phyloP scores from a whole-genome alignment of 306 rosid genomes.

The Medicago arabica region DNA sequence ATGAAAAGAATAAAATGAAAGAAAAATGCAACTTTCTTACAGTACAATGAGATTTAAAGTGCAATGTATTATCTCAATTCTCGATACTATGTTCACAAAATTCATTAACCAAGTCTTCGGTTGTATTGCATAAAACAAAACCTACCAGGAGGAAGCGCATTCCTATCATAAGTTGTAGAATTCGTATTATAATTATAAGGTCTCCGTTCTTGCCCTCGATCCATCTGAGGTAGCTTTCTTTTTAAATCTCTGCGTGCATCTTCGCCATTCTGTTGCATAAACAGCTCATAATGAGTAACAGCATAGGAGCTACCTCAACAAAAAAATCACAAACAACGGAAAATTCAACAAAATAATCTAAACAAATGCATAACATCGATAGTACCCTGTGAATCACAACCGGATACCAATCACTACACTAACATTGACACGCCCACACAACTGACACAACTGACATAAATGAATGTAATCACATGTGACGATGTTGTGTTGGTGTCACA shows the following conservation, averaged over 20 bases:
- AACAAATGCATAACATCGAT: too few relatives aligned
- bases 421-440: too few relatives aligned
- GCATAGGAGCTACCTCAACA: constrained; percentile 8
- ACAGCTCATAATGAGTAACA: constrained; percentile 43
- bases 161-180: constrained; percentile 56
- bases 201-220: constrained; percentile 59
- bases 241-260: constrained; percentile 69
- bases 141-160: constrained; percentile 80
- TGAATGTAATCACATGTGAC: too few relatives aligned
- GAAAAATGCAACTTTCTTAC: constrained; percentile 16
- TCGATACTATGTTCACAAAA: constrained; percentile 4
- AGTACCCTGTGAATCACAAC: too few relatives aligned
- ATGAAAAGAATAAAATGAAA: constrained; percentile 14
- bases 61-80: not conserved
- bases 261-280: constrained; percentile 70
- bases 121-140: constrained; percentile 8
- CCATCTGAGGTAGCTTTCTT: constrained; percentile 67
- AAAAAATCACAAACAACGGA: not conserved
- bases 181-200: constrained; percentile 53
- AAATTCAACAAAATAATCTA: not conserved
- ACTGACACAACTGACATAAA: too few relatives aligned
- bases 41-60: not conserved
- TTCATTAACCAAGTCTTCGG: constrained; percentile 15
- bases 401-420: too few relatives aligned
- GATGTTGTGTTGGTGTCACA: too few relatives aligned